Conservation (phyloP, 2,329 filamentous ascomycete genomes). For the Myriosclerotinia scirpicola region DNA sequence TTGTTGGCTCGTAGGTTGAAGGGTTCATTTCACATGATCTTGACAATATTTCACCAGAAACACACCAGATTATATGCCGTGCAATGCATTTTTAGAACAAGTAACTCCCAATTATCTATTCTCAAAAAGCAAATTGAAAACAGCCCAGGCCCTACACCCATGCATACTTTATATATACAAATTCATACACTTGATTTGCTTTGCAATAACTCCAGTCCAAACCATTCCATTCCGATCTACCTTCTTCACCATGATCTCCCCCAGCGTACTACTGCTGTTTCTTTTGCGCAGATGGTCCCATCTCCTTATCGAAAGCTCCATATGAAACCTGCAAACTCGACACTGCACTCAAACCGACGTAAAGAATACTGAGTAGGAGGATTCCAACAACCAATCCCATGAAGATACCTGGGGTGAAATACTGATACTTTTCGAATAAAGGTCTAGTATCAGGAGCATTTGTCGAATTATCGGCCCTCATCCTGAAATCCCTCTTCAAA, state of each 20-base stretch:
- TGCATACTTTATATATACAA: conserved; percentile 23
- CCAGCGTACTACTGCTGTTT: conserved; percentile 56
- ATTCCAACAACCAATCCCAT: conserved; percentile 75
- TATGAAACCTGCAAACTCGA: conserved; percentile 85
- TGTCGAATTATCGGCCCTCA: conserved; percentile 45
- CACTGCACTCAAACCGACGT: conserved; percentile 74
- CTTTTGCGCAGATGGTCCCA: conserved; percentile 84
- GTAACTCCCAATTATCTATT: not conserved
- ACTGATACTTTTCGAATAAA: conserved; percentile 92
- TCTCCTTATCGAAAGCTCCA: conserved; percentile 94
- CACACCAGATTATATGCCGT: too few species aligned
- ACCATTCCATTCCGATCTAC: not conserved
- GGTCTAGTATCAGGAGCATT: conserved; percentile 51
- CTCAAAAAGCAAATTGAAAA: not conserved
- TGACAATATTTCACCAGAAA: not conserved
- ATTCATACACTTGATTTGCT: conserved; percentile 14
- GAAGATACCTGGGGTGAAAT: conserved; percentile 88
- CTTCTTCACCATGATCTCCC: not conserved
- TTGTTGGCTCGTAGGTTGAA: too few species aligned
- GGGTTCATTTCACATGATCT: not conserved
- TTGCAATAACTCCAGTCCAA: conserved; percentile 11
- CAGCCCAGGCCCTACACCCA: conserved; percentile 12
- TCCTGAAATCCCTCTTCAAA: conserved; percentile 59
- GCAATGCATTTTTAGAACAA: not conserved
- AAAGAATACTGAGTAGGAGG: conserved; percentile 73